Evolutionary conservation across 2,329 filamentous ascomycete species (phyloP).

Genomic region (Ophiostoma sp.): DNA sequence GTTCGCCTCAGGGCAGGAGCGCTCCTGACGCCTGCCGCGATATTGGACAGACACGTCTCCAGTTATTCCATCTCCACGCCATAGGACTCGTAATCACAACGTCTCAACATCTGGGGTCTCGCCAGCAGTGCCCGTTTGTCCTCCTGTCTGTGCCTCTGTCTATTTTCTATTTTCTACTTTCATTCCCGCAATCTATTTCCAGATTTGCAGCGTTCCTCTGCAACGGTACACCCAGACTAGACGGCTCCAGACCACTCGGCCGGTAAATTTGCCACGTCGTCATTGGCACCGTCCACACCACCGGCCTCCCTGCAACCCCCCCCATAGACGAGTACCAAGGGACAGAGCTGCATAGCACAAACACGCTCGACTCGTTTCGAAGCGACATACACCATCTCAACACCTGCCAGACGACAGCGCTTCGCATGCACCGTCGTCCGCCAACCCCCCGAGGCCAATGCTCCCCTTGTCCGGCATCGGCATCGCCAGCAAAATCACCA

Average conservation of each 20-base stretch:
- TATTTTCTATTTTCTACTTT: not conserved
- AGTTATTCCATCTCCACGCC: constrained; percentile 10
- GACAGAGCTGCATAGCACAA: not conserved
- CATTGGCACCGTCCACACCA: constrained; percentile 6
- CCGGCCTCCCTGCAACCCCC: not conserved
- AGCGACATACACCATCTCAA: not conserved
- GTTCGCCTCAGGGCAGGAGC: not conserved
- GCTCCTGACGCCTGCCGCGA: constrained; percentile 4
- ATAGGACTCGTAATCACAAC: constrained; percentile 21
- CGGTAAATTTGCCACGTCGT: constrained; percentile 11
- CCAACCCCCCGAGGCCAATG: not conserved
- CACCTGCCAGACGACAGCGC: not conserved
- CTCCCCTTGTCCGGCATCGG: constrained; percentile 2
- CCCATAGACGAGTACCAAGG: not conserved
- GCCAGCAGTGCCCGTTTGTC: not conserved
- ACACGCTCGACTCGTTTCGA: not conserved
- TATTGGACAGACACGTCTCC: not conserved
- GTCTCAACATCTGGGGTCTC: constrained; percentile 18
- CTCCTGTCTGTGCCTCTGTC: not conserved
- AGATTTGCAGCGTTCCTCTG: constrained; percentile 12
- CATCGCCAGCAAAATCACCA: constrained; percentile 1
- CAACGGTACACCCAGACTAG: constrained; percentile 6
- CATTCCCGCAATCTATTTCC: not conserved
- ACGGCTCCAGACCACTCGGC: not conserved
- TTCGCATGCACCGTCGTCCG: constrained; percentile 3